Percentiles rank a stretch among this genome's conserved stretches.
Evolutionary conservation across 2,329 filamentous ascomycete genomes (phyloP).

Genomic region (Teratosphaeria viscida): DNA sequence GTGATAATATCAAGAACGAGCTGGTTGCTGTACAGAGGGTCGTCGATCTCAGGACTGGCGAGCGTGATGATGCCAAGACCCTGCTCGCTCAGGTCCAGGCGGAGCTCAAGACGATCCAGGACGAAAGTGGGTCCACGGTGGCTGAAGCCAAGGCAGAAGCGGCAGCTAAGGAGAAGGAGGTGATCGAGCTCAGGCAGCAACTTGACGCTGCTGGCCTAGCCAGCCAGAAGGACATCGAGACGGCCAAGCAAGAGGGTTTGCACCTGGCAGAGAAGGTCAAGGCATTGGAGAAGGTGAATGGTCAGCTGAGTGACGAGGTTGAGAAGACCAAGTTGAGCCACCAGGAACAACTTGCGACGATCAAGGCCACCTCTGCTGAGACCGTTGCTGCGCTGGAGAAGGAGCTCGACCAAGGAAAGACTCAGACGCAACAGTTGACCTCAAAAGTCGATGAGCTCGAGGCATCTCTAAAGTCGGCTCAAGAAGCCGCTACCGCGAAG

Average conservation of each 20-base stretch:
- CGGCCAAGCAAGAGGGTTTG: neutral
- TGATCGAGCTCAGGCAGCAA: neutral
- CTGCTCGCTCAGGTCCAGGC: neutral
- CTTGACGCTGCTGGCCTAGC: neutral
- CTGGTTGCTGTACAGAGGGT: neutral
- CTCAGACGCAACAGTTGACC: neutral
- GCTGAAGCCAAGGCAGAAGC: neutral
- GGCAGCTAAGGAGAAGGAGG: neutral
- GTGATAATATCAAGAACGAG: neutral
- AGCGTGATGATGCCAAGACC: neutral
- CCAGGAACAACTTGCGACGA: neutral
- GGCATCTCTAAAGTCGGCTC: neutral
- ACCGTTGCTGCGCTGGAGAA: neutral
- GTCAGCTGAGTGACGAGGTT: neutral
- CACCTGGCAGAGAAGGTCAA: neutral
- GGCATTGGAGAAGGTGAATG: neutral
- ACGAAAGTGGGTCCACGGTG: neutral
- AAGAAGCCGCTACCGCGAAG: neutral
- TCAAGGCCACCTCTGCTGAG: neutral
- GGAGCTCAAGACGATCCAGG: neutral
- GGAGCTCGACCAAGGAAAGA: neutral
- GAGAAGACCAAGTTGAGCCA: neutral
- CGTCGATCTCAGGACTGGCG: neutral
- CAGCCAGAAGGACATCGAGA: slow-evolving; percentile 1
- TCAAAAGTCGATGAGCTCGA: neutral